Evolutionary conservation across 2,329 filamentous ascomycete species (phyloP).

Genomic region (Madurella mycetomatis): DNA sequence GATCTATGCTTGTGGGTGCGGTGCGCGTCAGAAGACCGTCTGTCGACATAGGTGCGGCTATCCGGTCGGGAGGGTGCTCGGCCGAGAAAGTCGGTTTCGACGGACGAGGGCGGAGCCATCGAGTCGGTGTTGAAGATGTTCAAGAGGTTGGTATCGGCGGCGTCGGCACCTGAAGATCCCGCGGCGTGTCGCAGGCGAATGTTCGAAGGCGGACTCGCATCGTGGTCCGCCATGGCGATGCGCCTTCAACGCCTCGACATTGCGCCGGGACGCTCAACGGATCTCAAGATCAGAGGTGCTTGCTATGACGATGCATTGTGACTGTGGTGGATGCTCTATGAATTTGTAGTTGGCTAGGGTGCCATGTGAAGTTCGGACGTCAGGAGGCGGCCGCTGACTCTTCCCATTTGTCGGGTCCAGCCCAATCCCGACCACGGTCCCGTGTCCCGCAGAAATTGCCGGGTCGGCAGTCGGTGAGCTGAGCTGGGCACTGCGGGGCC

Average conservation of each 20-base stretch:
- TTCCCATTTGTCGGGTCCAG: conserved; percentile 14
- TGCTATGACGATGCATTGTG: conserved; percentile 7
- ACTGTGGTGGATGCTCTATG: not conserved
- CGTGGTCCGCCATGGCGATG: conserved; percentile 32
- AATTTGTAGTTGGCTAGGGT: not conserved
- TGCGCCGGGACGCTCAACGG: not conserved
- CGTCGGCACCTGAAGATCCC: conserved; percentile 19
- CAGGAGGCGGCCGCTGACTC: conserved; percentile 8
- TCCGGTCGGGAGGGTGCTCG: conserved; percentile 10
- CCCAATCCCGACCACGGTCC: not conserved
- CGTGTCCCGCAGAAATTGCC: conserved; percentile 1
- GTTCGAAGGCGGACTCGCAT: conserved; percentile 27
- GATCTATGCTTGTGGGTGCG: conserved; percentile 41
- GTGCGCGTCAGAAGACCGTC: conserved; percentile 19
- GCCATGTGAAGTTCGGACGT: conserved; percentile 15
- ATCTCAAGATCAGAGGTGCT: conserved; percentile 1
- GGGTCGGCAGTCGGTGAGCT: conserved; percentile 11
- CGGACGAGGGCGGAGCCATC: conserved; percentile 1
- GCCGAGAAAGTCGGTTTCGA: conserved; percentile 6
- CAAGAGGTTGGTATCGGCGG: not conserved
- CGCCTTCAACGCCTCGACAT: not conserved
- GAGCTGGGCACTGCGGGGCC: not conserved
- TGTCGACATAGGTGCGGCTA: conserved; percentile 15
- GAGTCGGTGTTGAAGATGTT: conserved; percentile 1
- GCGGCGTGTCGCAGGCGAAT: conserved; percentile 21